Evolutionary conservation across 1,284 basidiomycete genomes (phyloP).

Genomic region (Cutaneotrichosporon spelunceum): DNA sequence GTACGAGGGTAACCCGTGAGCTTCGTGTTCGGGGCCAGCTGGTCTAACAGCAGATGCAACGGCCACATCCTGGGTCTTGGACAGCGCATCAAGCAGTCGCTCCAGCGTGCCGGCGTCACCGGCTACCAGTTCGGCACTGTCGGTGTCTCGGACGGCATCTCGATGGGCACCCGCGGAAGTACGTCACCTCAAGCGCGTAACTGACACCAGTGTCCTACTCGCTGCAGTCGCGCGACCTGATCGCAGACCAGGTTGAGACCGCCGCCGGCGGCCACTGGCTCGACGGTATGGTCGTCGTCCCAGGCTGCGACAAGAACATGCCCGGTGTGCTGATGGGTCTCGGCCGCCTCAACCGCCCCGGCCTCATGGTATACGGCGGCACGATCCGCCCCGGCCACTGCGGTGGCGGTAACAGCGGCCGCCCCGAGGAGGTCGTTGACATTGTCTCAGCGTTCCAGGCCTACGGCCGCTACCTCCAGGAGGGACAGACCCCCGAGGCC

Average conservation of each 20-base stretch:
- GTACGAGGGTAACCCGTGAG: constrained; percentile 84
- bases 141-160: constrained; percentile 95
- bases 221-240: constrained; percentile 90
- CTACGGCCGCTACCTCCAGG: constrained; percentile 87
- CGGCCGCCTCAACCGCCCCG: constrained; percentile 87
- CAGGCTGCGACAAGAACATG: constrained; percentile 98
- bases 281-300: constrained; percentile 95
- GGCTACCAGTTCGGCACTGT: constrained; percentile 97
- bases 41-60: constrained; percentile 66
- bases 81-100: constrained; percentile 76
- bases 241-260: constrained; percentile 93
- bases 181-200: constrained; percentile 17
- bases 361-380: constrained; percentile 95
- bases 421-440: constrained; percentile 64
- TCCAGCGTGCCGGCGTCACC: constrained; percentile 69
- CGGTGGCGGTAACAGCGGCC: constrained; percentile 53
- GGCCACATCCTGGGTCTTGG: constrained; percentile 86
- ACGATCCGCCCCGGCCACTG: constrained; percentile 88
- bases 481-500: constrained; percentile 76
- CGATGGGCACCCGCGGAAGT: constrained; percentile 85
- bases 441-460: constrained; percentile 93
- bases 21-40: not conserved
- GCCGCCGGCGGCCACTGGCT: constrained; percentile 97
- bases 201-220: constrained; percentile 72
- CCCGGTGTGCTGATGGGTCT: constrained; percentile 91